Conservation (phyloP, 768 basidiomycete species). For the Zangia roseola region DNA sequence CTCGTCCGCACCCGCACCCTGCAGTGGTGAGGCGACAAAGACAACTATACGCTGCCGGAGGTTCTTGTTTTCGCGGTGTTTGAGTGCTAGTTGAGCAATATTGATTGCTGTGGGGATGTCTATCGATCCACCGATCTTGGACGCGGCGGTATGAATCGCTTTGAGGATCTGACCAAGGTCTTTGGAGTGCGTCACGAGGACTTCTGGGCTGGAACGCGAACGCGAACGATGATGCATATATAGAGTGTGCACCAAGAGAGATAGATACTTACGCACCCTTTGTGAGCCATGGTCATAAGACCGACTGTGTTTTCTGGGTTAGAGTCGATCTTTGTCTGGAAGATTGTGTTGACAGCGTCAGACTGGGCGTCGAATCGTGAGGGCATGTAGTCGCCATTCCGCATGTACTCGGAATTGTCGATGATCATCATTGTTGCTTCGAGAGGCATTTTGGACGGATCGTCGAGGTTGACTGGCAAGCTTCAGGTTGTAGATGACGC, state of each 20-base stretch:
- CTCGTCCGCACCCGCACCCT: constrained; percentile 67
- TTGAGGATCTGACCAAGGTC: constrained; percentile 90
- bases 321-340: constrained; percentile 89
- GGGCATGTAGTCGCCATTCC: constrained; percentile 89
- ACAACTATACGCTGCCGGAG: constrained; percentile 94
- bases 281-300: constrained; percentile 97
- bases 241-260: background rate
- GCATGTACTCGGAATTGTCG: constrained; percentile 98
- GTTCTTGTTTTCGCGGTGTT: constrained; percentile 98
- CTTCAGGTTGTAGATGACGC: constrained; percentile 23
- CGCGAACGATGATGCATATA: background rate
- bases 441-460: constrained; percentile 70
- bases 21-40: constrained; percentile 89
- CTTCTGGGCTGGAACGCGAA: constrained; percentile 70
- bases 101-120: constrained; percentile 91
- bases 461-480: constrained; percentile 15
- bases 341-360: constrained; percentile 87
- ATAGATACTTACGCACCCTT: constrained; percentile 59
- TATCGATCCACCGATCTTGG: constrained; percentile 74
- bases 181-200: constrained; percentile 93
- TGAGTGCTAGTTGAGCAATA: constrained; percentile 93
- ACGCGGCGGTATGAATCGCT: constrained; percentile 68
- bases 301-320: constrained; percentile 99
- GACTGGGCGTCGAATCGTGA: constrained; percentile 88
- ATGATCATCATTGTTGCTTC: constrained; percentile 98